phyloP scores from a whole-genome alignment of 805 yeast species.

The Candida verbasci region DNA sequence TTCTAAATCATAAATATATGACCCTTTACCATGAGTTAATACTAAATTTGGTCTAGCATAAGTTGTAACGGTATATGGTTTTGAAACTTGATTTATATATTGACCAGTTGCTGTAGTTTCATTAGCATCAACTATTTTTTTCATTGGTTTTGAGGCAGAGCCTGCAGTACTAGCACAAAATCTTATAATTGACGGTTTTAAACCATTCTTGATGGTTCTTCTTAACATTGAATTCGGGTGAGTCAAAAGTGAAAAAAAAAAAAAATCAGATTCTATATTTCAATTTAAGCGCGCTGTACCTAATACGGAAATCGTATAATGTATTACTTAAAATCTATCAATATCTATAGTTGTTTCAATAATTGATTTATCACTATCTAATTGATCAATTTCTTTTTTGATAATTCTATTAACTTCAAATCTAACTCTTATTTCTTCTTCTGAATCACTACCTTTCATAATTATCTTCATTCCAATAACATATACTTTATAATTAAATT shows the following conservation, averaged over 20 bases:
- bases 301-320: too few species aligned
- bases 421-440: slow-evolving; percentile 58
- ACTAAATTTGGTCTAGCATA: slow-evolving; percentile 77
- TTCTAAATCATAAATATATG: slow-evolving; percentile 76
- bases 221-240: slow-evolving; percentile 1
- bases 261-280: not conserved
- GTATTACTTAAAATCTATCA: slow-evolving; percentile 15
- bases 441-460: slow-evolving; percentile 69
- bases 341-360: slow-evolving; percentile 36
- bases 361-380: slow-evolving; percentile 12
- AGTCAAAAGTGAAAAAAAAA: slow-evolving; percentile 1
- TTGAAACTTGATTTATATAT: slow-evolving; percentile 41
- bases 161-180: not conserved
- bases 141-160: not conserved
- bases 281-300: slow-evolving; percentile 1
- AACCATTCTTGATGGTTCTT: not conserved
- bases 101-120: slow-evolving; percentile 30
- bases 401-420: slow-evolving; percentile 45
- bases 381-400: slow-evolving; percentile 24
- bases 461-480: slow-evolving; percentile 51
- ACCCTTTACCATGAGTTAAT: slow-evolving; percentile 75
- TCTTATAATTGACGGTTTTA: not conserved
- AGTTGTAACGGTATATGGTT: slow-evolving; percentile 65
- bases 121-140: slow-evolving; percentile 19
- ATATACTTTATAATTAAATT: slow-evolving; percentile 58